Conservation (phyloP, 169 alveolate genomes). For the Amoebophrya sp. region DNA sequence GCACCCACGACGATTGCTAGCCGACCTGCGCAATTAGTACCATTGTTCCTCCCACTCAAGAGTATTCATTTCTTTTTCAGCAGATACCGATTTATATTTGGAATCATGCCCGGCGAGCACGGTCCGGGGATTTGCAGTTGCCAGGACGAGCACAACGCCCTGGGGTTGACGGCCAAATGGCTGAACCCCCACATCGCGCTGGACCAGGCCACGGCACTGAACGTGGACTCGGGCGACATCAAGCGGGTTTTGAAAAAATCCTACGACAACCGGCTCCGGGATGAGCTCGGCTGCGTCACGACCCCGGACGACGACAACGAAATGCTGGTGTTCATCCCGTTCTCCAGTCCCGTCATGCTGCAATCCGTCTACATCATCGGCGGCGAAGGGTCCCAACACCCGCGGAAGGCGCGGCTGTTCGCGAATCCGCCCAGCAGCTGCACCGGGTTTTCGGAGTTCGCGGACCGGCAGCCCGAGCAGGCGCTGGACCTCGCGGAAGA, state of each 20-base stretch:
- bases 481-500: not conserved
- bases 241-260: not conserved
- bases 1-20: no score
- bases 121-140: not conserved
- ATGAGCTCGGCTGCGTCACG: not conserved
- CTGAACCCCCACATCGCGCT: not conserved
- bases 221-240: not conserved
- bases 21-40: no score
- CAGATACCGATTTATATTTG: no score
- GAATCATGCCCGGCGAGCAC: not conserved
- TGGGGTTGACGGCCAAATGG: not conserved
- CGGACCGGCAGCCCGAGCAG: not conserved
- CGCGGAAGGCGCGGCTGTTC: not conserved
- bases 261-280: not conserved
- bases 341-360: not conserved
- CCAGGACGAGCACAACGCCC: not conserved
- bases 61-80: no score
- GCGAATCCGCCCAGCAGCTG: not conserved
- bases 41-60: no score
- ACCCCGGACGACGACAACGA: constrained; percentile 8
- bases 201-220: not conserved
- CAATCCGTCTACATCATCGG: not conserved
- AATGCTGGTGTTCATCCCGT: not conserved
- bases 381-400: not conserved
- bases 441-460: not conserved